Evolutionary conservation across 1,284 basidiomycete species (phyloP).

Genomic region (Malassezia pachydermatis): DNA sequence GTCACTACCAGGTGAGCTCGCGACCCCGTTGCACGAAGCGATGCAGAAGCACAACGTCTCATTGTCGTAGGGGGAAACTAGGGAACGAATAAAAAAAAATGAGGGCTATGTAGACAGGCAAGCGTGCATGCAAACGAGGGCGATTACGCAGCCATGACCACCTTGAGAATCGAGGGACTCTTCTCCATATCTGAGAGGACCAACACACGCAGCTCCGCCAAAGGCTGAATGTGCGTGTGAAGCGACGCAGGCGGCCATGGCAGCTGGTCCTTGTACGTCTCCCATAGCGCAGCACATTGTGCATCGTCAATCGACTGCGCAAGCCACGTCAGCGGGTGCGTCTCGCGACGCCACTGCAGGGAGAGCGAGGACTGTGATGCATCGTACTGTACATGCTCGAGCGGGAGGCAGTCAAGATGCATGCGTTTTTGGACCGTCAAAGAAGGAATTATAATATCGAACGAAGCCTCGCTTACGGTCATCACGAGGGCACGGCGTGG

Average conservation of each 20-base stretch:
- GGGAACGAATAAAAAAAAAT: no score
- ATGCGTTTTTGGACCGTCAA: constrained; percentile 97
- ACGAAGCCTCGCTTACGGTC: constrained; percentile 84
- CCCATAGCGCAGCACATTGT: constrained; percentile 37
- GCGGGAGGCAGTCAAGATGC: constrained; percentile 93
- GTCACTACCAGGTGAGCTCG: neutral
- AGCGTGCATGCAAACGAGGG: no score
- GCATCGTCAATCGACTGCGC: constrained; percentile 72
- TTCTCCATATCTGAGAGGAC: constrained; percentile 40
- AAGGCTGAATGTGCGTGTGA: constrained; percentile 31
- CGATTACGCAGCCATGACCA: no score
- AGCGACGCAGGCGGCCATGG: constrained; percentile 14
- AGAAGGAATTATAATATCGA: constrained; percentile 84
- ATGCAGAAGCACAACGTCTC: constrained; percentile 3
- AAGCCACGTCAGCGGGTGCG: constrained; percentile 83
- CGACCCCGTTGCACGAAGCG: constrained; percentile 5
- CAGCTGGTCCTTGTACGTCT: neutral
- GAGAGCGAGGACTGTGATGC: constrained; percentile 78
- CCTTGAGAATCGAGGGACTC: constrained; percentile 42
- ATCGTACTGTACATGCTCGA: constrained; percentile 76
- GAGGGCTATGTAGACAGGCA: no score
- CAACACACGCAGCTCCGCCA: constrained; percentile 33
- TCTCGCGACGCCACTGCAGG: constrained; percentile 57
- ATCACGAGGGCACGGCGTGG: constrained; percentile 67
- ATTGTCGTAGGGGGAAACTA: constrained; percentile 2